Conservation (phyloP, 2,329 filamentous ascomycete species). For the Cladophialophora exuberans region DNA sequence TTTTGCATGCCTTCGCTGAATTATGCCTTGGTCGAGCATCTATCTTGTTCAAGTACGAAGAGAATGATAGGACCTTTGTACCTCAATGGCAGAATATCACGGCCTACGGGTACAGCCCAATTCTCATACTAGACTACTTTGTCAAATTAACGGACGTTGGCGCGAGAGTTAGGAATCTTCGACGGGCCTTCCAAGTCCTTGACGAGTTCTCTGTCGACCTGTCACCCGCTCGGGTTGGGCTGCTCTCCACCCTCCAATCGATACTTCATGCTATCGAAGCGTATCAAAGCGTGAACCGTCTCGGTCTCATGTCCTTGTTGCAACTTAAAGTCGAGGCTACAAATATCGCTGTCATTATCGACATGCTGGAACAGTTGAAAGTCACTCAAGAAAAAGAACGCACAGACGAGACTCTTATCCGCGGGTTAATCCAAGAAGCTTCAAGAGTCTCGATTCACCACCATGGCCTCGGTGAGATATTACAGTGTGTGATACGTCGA, state of each 20-base stretch:
- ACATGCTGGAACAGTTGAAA: constrained; percentile 7
- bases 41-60: constrained; percentile 47
- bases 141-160: constrained; percentile 17
- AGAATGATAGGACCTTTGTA: constrained; percentile 41
- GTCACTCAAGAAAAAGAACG: not conserved
- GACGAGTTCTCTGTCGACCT: not conserved
- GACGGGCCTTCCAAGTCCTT: constrained; percentile 4
- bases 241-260: constrained; percentile 13
- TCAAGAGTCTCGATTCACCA: constrained; percentile 11
- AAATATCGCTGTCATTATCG: constrained; percentile 8
- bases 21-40: constrained; percentile 51
- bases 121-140: constrained; percentile 15
- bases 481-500: constrained; percentile 17
- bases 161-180: constrained; percentile 6
- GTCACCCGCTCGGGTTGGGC: constrained; percentile 14
- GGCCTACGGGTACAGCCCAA: constrained; percentile 48
- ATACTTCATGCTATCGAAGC: constrained; percentile 16
- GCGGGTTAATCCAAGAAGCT: constrained; percentile 10
- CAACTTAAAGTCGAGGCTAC: constrained; percentile 15
- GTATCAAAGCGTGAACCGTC: constrained; percentile 6
- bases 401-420: constrained; percentile 14
- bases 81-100: constrained; percentile 48
- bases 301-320: constrained; percentile 14
- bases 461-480: constrained; percentile 5
- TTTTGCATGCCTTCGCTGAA: constrained; percentile 45